These are phyloP conservation scores for Pachysolen tannophilus DNA, from an alignment of 805 yeast species.

Conservation along the genomic window DNA sequence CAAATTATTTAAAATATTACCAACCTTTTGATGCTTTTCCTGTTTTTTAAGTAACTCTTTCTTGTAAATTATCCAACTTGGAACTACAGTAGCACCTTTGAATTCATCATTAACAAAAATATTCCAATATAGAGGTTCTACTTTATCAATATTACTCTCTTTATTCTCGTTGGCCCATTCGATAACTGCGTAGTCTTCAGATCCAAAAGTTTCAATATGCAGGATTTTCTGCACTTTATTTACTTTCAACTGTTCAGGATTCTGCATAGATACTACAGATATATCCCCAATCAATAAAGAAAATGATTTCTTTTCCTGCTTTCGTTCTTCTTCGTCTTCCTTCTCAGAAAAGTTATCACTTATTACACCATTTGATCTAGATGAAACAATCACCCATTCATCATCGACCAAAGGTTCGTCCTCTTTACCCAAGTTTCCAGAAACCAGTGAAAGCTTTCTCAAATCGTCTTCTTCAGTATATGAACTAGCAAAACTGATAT, in stretches of 20 bases:
- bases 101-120: conserved; percentile 5
- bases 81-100: conserved; percentile 5
- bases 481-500: conserved; percentile 4
- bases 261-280: not conserved
- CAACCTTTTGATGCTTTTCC: too few species aligned
- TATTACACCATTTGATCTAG: not conserved
- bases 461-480: not conserved
- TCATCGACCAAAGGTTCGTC: conserved; percentile 2
- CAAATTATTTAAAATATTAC: too few species aligned
- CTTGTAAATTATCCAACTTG: conserved; percentile 2
- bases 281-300: conserved; percentile 6
- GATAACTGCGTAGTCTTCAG: too few species aligned
- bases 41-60: too few species aligned
- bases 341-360: too few species aligned
- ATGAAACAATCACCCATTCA: conserved; percentile 8
- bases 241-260: too few species aligned
- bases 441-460: too few species aligned
- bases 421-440: too few species aligned
- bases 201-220: too few species aligned
- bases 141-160: not conserved
- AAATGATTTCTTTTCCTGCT: not conserved
- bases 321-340: not conserved
- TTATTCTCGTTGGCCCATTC: too few species aligned
- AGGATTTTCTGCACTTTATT: too few species aligned
- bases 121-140: conserved; percentile 9